Base-by-base conservation (phyloP, 306 rosid genomes). In the Quercus bicolor region DNA sequence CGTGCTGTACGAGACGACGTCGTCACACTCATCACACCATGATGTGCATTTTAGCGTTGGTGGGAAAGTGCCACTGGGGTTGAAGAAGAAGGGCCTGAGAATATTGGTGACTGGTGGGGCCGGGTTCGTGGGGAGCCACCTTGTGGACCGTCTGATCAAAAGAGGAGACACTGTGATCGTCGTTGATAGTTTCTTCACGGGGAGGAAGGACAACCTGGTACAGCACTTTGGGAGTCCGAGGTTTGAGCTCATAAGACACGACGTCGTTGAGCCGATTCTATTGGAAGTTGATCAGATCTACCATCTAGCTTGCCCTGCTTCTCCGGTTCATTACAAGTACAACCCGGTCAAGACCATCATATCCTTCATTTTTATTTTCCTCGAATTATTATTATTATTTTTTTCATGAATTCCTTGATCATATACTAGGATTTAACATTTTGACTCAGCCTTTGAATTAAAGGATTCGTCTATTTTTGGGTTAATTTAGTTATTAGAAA, bases 341-440 rank as follows among this genome's bases (percentile, higher is more conserved):
- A 94, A 94, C 54, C 98, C 98, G 0, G 97, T 94, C 83, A 94
- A 94, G 83, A 94, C 98, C 24, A 94, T 94, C 82, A 92, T 94
- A 94, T 92, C 97, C 97, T 91, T 86, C 55, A 24, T 28, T 24
- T 14, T 29, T 61, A 10, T 0, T 13, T 48, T 11, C 16, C 16
- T 48, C 15, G 1, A 12, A 11, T 48, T 48, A 48, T 48, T 40
- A 40, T 34, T 34, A 29, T 29, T 29, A 26, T 37, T 40, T 37
- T 37, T 9, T 2, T 8, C 45, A 7, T 40, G 12, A 40, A 40
- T 40, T 40, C 45, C 45, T 40, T 40, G 45, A 40, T 40, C 45
- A 40, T 40, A 40, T 40, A 40, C 45, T 40, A 40, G 45, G 12
- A 40, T 40, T 40, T 40, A 29, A 29, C 31, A 29, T 29, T 29